These are phyloP conservation scores for Roridomyces roridus DNA, from an alignment of 768 basidiomycete genomes.

Conservation along the genomic window DNA sequence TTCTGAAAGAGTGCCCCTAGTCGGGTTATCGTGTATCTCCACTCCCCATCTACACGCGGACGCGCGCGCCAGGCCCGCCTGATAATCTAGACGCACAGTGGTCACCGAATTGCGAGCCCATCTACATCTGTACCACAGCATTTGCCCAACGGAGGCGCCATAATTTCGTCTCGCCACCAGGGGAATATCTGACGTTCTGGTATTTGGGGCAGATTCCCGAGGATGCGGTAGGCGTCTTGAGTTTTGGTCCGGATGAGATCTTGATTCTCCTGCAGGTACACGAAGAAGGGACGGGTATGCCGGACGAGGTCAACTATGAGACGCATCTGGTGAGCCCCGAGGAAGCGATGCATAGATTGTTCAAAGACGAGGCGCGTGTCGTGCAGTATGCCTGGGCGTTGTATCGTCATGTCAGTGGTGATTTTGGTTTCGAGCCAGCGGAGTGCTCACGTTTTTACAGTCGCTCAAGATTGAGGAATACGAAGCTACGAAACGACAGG, in stretches of 20 bases:
- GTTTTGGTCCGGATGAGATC: neutral
- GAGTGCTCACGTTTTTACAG: too few relatives aligned
- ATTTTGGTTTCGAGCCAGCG: too few relatives aligned
- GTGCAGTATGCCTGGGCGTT: slow-evolving; percentile 44
- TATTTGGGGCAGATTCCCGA: slow-evolving; percentile 47
- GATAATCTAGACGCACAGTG: slow-evolving; percentile 7
- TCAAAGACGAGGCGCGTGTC: slow-evolving; percentile 36
- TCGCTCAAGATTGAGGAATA: slow-evolving; percentile 17
- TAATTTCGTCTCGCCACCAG: slow-evolving; percentile 33
- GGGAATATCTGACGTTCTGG: slow-evolving; percentile 63
- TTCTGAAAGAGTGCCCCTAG: slow-evolving; percentile 33
- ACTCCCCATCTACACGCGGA: slow-evolving; percentile 49
- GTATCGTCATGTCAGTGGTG: neutral
- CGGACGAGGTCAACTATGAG: slow-evolving; percentile 57
- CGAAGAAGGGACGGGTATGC: slow-evolving; percentile 60
- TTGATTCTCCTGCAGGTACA: slow-evolving; percentile 40
- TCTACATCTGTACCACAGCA: slow-evolving; percentile 43
- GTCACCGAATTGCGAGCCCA: slow-evolving; percentile 46
- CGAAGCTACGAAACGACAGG: neutral
- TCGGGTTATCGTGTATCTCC: slow-evolving; percentile 56
- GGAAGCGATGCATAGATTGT: slow-evolving; percentile 45
- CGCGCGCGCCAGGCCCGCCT: slow-evolving; percentile 48
- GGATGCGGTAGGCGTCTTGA: slow-evolving; percentile 51
- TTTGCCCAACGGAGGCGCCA: slow-evolving; percentile 2
- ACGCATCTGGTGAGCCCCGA: slow-evolving; percentile 49